Base-by-base conservation (phyloP, 129 eudicot species). In the Logfia minima region DNA sequence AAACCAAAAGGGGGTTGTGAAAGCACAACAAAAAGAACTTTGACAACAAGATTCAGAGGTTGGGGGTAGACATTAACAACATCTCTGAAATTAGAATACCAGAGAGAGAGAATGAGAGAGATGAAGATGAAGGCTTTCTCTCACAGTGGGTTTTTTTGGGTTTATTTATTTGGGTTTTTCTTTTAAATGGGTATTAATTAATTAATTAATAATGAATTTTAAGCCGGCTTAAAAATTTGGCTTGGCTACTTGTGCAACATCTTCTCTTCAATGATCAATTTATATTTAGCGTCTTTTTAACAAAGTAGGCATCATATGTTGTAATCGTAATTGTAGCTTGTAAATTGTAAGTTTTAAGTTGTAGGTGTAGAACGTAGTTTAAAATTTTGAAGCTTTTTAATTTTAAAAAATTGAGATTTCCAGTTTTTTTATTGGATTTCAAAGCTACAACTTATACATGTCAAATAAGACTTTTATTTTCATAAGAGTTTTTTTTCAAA, bases 41-140 rank as follows among this genome's bases (percentile, higher is more conserved):
- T 78, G 53, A 34, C 58, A 63, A 71, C 37, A 71, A 71, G 77
- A 28, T 59, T 81, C 76, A 82, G 87, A 79, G 83, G 83, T 53
- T 83, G 89, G 84, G 86, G 90, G 87, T 89, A 85, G 86, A 85
- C 90, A 88, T 87, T 92, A 85, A 85, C 81, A 62, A 51, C 77
- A 68, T 77, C 82, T 34, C 52, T 70, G 85, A 51, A 68, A 31
- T 41, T 72, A 48, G 68, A 31, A 52, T 61, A 60, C 70, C 52
- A 69, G 62, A 75, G 75, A 66, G 13, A 41, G 18, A 24, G 5
- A 31, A 5, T 26, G 34, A 45, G 66, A 75, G 52, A 41, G 62
- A 37, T 48, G 79, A 22, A 76, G 77, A 31, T 21, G 72, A 72
- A 60, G 51, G 24, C 7, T 43, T n/a, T 68, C 67, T 64, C 74